A percentile compares a stretch with the other conserved stretches of the same genome.
Conservation (phyloP, 1,284 basidiomycete species). For the Ceraceosorus guamensis region DNA sequence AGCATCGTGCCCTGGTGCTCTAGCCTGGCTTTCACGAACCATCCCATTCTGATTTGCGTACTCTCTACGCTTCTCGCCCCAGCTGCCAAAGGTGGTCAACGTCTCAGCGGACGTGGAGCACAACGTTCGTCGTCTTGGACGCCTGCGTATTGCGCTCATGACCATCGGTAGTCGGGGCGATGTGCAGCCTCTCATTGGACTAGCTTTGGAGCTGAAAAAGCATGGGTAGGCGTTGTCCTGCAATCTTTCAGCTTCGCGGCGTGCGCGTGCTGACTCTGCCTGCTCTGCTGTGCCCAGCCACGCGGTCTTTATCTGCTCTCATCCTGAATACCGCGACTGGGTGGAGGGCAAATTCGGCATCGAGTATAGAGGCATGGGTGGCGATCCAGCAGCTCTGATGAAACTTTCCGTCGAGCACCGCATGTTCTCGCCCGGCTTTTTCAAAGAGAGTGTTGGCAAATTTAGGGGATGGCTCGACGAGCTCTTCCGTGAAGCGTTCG, state of each 20-base stretch:
- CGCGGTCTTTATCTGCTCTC: constrained; percentile 59
- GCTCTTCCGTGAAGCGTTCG: constrained; percentile 28
- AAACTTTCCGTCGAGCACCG: constrained; percentile 36
- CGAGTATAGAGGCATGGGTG: constrained; percentile 30
- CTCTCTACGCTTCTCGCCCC: not conserved
- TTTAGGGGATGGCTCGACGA: constrained; percentile 42
- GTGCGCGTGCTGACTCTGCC: not conserved
- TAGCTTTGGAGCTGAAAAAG: constrained; percentile 48
- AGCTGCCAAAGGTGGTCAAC: constrained; percentile 29
- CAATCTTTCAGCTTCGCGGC: not conserved
- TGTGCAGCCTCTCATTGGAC: constrained; percentile 57
- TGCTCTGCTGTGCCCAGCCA: constrained; percentile 51
- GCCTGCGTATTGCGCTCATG: constrained; percentile 42
- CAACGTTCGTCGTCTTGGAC: constrained; percentile 12
- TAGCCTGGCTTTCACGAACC: no score
- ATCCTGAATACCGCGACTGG: constrained; percentile 60
- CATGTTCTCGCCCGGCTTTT: constrained; percentile 27
- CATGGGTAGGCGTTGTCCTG: not conserved
- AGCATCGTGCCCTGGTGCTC: no score
- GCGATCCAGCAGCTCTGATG: constrained; percentile 37
- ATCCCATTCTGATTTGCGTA: no score
- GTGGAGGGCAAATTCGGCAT: constrained; percentile 49
- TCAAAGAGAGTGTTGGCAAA: constrained; percentile 30
- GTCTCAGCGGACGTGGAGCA: not conserved
- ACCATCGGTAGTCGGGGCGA: constrained; percentile 57